Base-by-base conservation (phyloP, 164 flowering plant species). In the Stephania yunnanensis region DNA sequence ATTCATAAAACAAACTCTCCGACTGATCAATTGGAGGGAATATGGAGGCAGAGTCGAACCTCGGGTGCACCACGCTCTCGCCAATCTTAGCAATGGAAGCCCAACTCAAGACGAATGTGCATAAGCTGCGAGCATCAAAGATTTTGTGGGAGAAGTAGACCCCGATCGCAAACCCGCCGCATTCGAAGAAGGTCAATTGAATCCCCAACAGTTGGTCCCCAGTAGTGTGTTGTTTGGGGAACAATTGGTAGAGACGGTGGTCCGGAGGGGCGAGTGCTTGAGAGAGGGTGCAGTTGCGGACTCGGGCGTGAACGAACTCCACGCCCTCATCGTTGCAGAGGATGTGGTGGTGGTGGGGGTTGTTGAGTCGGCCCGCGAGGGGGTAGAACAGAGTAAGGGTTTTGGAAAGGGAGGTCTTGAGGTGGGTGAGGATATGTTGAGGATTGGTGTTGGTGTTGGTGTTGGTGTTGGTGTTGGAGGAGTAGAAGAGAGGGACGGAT, bases 151-250 rank as follows among this genome's bases (percentile, higher is more conserved):
- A 70, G 5, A 80, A 11, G 46, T 74, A 58, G 0, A 74, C 19
- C 2, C 81, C 78, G 12, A 83, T 77, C 3, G 76, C 85, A 3
- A 80, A 63, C 1, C 86, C 85, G 4, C 85, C 84, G 64, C 84
- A 83, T 2, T 73, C 68, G 31, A 83, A 85, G 5, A 9, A 19
- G 73, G 77, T 85, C 29, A 66, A 65, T 77, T 83, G 84, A 22
- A 79, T 25, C 20, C 78, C 77, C 61, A 81, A 6, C 3, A 15
- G 25, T 8, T 10, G 8, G 36, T 19, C n/a, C 45, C 31, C 46
- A 48, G 55, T 68, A 13, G 12, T 36, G 68, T 8, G 61, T 46
- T 52, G 11, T 44, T 11, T 10, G 76, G 76, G 58, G 42, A 73
- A 1, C 1, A 73, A 45, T 10, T 29, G 68, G 17, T 73, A 10